Evolutionary conservation across 495 filamentous ascomycete species (phyloP), one percentile per base, ranked within the genome.

Genomic region (Symbiotaphrina buchneri): DNA sequence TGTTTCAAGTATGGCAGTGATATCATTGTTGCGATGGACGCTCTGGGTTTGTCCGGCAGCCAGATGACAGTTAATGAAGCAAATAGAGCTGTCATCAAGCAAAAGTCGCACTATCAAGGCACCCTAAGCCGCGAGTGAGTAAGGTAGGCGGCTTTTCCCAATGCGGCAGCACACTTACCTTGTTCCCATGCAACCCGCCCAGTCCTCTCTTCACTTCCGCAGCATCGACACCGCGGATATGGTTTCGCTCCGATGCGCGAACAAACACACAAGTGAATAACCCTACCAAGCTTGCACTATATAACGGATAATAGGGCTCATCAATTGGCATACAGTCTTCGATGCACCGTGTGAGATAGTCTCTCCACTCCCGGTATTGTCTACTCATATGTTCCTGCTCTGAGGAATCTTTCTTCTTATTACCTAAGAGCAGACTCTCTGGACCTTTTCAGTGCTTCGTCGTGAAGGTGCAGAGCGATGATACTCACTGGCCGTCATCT

Each of bases 21-120:
- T 69, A 45, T 97, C 87, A 46, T 84, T 85, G 46, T 97, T 92
- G 7, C 87, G 78, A 41, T 85, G 63, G 21, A 74, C 72, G 1
- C 85, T 93, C 36, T 82, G 74, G 0, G 74, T 71, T 50, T 95
- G 90, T 3, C 87, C 87, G 1, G 87, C 87, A 10, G 87, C 87
- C 31, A 97, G 61, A 63, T 97, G 87, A 47, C 87, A 97, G 44
- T 97, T 97, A 46, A 94, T 70, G 49, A 97, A 87, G 53, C 87
- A 95, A 22, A 97, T 50, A 1, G 84, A 93, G 30, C 68, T 82
- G 43, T 95, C 82, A 39, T 97, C 87, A 0, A 97, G 53, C 31
- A 82, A 55, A 45, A 97, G 87, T 18, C 90, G 80, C 20, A 93
- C 54, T 32, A 94, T 57, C 29, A 97, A 65, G n/a, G 85, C 85